Conservation (phyloP, 2,329 filamentous ascomycete species). For the Xylaria sp. region DNA sequence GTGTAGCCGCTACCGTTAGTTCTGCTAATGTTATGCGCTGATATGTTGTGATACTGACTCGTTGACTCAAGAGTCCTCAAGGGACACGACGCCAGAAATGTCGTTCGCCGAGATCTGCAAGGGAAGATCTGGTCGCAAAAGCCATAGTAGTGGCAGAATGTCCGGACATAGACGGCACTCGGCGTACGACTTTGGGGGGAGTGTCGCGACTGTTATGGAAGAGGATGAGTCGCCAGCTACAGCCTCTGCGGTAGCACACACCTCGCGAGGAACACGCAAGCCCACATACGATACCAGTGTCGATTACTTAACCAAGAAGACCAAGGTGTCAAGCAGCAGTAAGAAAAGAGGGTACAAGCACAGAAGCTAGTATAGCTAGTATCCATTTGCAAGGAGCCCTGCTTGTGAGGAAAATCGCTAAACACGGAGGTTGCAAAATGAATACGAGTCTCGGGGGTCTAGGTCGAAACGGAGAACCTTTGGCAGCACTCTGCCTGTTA, state of each 20-base stretch:
- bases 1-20: constrained; percentile 53
- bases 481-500: background rate
- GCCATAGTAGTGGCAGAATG: constrained; percentile 39
- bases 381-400: constrained; percentile 18
- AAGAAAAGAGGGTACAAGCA: constrained; percentile 40
- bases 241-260: constrained; percentile 27
- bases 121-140: constrained; percentile 46
- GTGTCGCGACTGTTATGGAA: constrained; percentile 33
- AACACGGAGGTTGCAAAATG: background rate
- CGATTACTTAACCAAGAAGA: constrained; percentile 36
- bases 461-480: background rate
- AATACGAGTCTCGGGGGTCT: background rate
- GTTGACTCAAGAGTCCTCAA: constrained; percentile 41
- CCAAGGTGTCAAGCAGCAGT: constrained; percentile 32
- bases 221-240: constrained; percentile 29
- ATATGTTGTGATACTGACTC: constrained; percentile 15
- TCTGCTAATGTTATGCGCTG: background rate
- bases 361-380: constrained; percentile 36
- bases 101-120: constrained; percentile 47
- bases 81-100: constrained; percentile 44
- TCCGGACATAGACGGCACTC: constrained; percentile 32
- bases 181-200: constrained; percentile 33
- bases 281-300: constrained; percentile 31
- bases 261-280: constrained; percentile 32
- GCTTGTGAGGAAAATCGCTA: background rate